Evolutionary conservation across 768 basidiomycete genomes (phyloP).

Genomic region (Amanita phalloides): DNA sequence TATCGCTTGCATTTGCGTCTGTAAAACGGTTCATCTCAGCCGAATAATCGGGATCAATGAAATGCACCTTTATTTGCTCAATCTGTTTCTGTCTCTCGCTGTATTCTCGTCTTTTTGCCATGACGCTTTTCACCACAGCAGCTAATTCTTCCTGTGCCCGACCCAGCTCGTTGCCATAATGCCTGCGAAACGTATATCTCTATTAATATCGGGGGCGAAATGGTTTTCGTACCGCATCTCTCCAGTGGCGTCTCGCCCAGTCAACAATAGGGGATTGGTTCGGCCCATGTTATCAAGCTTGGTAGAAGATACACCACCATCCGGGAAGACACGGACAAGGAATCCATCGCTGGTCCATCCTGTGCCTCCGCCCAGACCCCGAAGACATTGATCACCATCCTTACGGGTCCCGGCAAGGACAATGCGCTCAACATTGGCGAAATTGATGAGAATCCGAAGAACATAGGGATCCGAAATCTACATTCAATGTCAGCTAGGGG

Average conservation of each 20-base stretch:
- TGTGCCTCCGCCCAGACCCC: slow-evolving; percentile 33
- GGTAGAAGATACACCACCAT: slow-evolving; percentile 55
- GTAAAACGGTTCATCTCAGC: background rate
- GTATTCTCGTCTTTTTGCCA: slow-evolving; percentile 14
- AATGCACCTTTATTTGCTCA: slow-evolving; percentile 24
- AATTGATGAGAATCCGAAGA: slow-evolving; percentile 73
- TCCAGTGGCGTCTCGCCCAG: slow-evolving; percentile 35
- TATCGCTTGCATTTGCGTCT: slow-evolving; percentile 15
- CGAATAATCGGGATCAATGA: slow-evolving; percentile 10
- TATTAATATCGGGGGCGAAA: background rate
- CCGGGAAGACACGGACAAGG: slow-evolving; percentile 56
- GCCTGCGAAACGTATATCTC: slow-evolving; percentile 21
- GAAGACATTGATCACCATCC: slow-evolving; percentile 48
- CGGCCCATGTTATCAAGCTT: slow-evolving; percentile 17
- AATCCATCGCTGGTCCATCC: slow-evolving; percentile 60
- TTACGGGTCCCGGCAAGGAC: slow-evolving; percentile 55
- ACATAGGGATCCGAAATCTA: slow-evolving; percentile 72
- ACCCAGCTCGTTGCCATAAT: slow-evolving; percentile 29
- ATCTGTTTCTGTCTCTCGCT: slow-evolving; percentile 15
- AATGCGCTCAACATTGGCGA: slow-evolving; percentile 56
- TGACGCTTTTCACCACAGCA: slow-evolving; percentile 14
- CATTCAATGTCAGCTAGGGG: slow-evolving; percentile 7
- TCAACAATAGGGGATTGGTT: slow-evolving; percentile 38
- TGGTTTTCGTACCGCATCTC: slow-evolving; percentile 32
- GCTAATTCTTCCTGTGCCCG: slow-evolving; percentile 27